A percentile compares a stretch with the other conserved stretches of the same genome.
These are phyloP conservation scores for Fusarium xylarioides DNA, from an alignment of 2,329 filamentous ascomycete genomes.

Conservation along the genomic window DNA sequence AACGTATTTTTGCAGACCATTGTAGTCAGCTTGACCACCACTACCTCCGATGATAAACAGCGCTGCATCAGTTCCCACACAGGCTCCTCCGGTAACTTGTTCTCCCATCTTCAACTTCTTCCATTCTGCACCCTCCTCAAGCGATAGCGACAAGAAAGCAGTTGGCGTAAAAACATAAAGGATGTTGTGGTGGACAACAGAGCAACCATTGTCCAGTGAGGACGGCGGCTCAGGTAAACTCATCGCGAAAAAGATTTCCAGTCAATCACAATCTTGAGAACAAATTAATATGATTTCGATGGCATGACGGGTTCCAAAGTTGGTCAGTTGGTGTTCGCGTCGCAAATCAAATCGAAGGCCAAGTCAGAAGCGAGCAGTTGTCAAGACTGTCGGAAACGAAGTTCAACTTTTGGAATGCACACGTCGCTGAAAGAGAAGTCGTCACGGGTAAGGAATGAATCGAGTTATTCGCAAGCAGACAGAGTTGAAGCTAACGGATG, in stretches of 20 bases:
- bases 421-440: conserved; percentile 18
- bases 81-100: conserved; percentile 77
- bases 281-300: conserved; percentile 30
- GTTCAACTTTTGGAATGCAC: conserved; percentile 13
- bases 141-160: conserved; percentile 77
- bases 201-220: conserved; percentile 80
- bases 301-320: conserved; percentile 39
- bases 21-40: conserved; percentile 63
- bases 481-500: conserved; percentile 30
- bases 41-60: conserved; percentile 86
- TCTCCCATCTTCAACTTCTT: conserved; percentile 70
- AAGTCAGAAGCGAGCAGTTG: conserved; percentile 6
- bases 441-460: conserved; percentile 29
- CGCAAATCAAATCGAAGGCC: conserved; percentile 9
- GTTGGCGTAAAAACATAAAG: conserved; percentile 83
- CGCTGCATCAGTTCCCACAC: conserved; percentile 75
- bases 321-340: conserved; percentile 26
- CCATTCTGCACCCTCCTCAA: conserved; percentile 79
- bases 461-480: conserved; percentile 28
- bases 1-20: conserved; percentile 76
- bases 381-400: background rate
- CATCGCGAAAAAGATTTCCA: conserved; percentile 60
- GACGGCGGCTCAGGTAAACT: conserved; percentile 74
- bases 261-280: conserved; percentile 19
- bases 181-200: conserved; percentile 80